A percentile compares a stretch with the other conserved stretches of the same genome.
Evolutionary conservation across 2,329 filamentous ascomycete genomes (phyloP).

Genomic region (Trichoderma breve): DNA sequence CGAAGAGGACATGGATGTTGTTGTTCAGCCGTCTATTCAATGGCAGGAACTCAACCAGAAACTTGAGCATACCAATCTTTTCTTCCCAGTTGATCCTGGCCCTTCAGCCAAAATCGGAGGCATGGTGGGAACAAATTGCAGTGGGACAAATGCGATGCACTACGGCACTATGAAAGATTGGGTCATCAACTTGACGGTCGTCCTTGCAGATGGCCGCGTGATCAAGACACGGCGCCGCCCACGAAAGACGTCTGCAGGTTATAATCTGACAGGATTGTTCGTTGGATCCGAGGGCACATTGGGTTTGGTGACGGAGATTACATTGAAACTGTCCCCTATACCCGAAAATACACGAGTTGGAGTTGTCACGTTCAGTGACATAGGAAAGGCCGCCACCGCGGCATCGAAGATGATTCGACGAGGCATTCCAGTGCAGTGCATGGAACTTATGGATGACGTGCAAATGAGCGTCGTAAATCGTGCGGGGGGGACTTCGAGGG

Average conservation of each 20-base stretch:
- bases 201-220: background rate
- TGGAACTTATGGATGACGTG: background rate
- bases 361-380: background rate
- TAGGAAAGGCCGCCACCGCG: background rate
- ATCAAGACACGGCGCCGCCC: background rate
- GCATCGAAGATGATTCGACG: background rate
- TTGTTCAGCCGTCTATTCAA: background rate
- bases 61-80: background rate
- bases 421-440: background rate
- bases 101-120: background rate
- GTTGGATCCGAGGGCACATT: background rate
- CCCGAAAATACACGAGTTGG: background rate
- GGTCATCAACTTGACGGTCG: background rate
- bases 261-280: background rate
- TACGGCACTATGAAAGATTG: background rate
- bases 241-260: background rate
- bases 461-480: background rate
- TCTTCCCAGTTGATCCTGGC: background rate
- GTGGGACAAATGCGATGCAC: background rate
- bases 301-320: background rate
- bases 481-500: background rate
- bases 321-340: background rate
- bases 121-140: background rate
- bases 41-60: background rate
- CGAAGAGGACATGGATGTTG: background rate